Evolutionary conservation across 768 basidiomycete species (phyloP).

Genomic region (Hysterangium stoloniferum): DNA sequence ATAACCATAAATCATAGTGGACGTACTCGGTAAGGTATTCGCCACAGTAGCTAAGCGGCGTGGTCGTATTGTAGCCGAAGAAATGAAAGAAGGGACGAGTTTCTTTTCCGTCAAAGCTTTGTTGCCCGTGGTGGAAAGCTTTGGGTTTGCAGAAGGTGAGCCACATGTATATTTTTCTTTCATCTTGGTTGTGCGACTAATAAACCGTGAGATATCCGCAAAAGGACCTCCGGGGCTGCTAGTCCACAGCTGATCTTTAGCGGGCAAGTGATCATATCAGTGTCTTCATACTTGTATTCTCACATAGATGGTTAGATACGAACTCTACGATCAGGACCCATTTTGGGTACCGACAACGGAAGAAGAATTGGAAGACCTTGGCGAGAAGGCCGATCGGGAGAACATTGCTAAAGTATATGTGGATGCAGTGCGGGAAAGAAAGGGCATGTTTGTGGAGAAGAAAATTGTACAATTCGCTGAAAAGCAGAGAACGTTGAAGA

Average conservation of each 20-base stretch:
- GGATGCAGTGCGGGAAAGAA: constrained; percentile 83
- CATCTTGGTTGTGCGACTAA: neutral
- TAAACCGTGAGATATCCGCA: constrained; percentile 74
- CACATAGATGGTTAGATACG: constrained; percentile 49
- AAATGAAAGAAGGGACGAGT: constrained; percentile 96
- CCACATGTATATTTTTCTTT: constrained; percentile 3
- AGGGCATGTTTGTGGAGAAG: constrained; percentile 91
- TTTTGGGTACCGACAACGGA: constrained; percentile 98
- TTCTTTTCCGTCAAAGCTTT: constrained; percentile 91
- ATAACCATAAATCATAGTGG: constrained; percentile 43
- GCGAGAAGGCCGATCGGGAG: constrained; percentile 87
- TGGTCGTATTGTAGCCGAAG: constrained; percentile 90
- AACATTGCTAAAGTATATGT: constrained; percentile 94
- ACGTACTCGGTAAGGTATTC: constrained; percentile 96
- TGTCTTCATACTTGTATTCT: neutral
- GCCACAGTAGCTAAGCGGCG: constrained; percentile 88
- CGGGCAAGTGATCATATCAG: constrained; percentile 46
- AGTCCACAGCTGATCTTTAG: constrained; percentile 96
- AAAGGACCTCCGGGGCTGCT: constrained; percentile 92
- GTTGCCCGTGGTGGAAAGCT: constrained; percentile 93
- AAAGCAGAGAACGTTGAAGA: constrained; percentile 85
- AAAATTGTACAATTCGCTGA: constrained; percentile 96
- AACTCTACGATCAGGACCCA: constrained; percentile 88
- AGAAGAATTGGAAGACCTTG: constrained; percentile 93
- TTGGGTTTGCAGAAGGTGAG: constrained; percentile 93